Evolutionary conservation across 2,329 filamentous ascomycete genomes (phyloP).

Genomic region (Ceratocystis cubensis): DNA sequence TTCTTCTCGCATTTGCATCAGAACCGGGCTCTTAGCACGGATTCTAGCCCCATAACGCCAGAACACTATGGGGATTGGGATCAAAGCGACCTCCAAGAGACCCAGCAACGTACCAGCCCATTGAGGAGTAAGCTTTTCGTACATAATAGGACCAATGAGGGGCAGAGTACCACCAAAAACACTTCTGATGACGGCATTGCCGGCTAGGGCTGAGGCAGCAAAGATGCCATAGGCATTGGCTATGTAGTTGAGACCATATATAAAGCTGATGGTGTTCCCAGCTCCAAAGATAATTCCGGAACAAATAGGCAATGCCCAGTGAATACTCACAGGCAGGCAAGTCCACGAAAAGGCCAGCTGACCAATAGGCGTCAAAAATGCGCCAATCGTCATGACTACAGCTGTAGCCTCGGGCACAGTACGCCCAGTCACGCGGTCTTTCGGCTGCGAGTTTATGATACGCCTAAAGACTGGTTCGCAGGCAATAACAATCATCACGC

Average conservation of each 20-base stretch:
- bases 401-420: conserved; percentile 70
- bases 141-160: conserved; percentile 62
- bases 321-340: conserved; percentile 60
- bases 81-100: conserved; percentile 56
- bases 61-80: conserved; percentile 71
- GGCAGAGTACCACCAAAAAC: conserved; percentile 67
- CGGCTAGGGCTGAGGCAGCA: conserved; percentile 65
- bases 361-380: conserved; percentile 60
- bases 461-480: conserved; percentile 60
- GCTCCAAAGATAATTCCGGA: conserved; percentile 69
- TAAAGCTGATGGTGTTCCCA: conserved; percentile 67
- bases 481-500: conserved; percentile 48
- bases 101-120: conserved; percentile 71
- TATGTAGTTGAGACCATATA: conserved; percentile 71
- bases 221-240: conserved; percentile 71
- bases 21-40: conserved; percentile 38
- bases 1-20: conserved; percentile 36
- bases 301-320: conserved; percentile 68
- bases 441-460: conserved; percentile 63
- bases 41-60: conserved; percentile 49
- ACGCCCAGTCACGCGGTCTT: conserved; percentile 62
- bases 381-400: conserved; percentile 64
- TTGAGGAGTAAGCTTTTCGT: conserved; percentile 53
- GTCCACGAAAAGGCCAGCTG: conserved; percentile 87
- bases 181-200: conserved; percentile 62